Evolutionary conservation across 1,284 basidiomycete genomes (phyloP).

Genomic region (Agroathelia rolfsii): DNA sequence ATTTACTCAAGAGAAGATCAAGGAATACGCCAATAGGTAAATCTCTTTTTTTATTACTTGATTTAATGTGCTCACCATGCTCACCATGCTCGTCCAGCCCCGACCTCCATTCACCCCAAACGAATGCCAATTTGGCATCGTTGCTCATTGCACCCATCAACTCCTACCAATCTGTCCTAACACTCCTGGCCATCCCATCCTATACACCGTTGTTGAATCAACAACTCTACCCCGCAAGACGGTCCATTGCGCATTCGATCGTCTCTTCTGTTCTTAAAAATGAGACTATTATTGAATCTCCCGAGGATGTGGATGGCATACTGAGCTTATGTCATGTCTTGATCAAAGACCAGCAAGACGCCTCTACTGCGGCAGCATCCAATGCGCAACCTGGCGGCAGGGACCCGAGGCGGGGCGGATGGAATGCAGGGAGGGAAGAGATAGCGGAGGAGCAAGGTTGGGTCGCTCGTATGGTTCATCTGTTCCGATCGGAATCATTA

Average conservation of each 20-base stretch:
- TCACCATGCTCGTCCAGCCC: slow-evolving; percentile 40
- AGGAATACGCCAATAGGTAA: slow-evolving; percentile 73
- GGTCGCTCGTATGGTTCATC: slow-evolving; percentile 92
- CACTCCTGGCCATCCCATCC: slow-evolving; percentile 83
- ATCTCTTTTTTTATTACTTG: slow-evolving; percentile 13
- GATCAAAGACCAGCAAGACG: slow-evolving; percentile 81
- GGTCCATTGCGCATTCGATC: slow-evolving; percentile 85
- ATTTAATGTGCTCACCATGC: slow-evolving; percentile 13
- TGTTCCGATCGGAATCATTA: slow-evolving; percentile 79
- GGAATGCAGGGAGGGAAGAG: slow-evolving; percentile 68
- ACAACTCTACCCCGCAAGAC: slow-evolving; percentile 82
- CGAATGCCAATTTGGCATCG: slow-evolving; percentile 80
- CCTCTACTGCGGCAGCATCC: slow-evolving; percentile 25
- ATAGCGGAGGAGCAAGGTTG: slow-evolving; percentile 95
- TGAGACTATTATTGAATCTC: slow-evolving; percentile 83
- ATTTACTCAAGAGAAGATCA: slow-evolving; percentile 79
- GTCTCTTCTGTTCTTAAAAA: slow-evolving; percentile 91
- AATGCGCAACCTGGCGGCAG: slow-evolving; percentile 32
- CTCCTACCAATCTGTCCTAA: slow-evolving; percentile 89
- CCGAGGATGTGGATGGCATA: slow-evolving; percentile 86
- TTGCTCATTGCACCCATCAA: slow-evolving; percentile 87
- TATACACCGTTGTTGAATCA: slow-evolving; percentile 75
- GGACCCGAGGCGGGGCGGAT: slow-evolving; percentile 46
- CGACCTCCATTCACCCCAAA: slow-evolving; percentile 80
- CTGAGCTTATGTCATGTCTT: slow-evolving; percentile 85